Evolutionary conservation across 83 land plant genomes (phyloP), one percentile per base, ranked within the genome.

Genomic region (Larix sibirica): DNA sequence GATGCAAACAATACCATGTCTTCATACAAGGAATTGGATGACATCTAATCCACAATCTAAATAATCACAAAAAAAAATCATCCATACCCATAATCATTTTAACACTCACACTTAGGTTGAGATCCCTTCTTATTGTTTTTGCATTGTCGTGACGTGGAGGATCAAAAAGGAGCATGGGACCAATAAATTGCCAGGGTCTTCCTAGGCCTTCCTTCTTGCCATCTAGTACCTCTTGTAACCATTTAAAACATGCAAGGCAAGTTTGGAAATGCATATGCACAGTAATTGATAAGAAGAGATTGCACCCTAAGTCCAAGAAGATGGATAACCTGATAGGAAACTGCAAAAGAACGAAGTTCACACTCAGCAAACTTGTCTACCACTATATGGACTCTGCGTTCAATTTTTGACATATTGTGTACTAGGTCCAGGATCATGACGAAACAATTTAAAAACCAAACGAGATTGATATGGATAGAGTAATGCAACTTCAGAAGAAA

Each of bases 91-190:
- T 44, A 62, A 92, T 94, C 96, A 94, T 94, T 82, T 94, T 94
- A 1, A 94, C 96, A 80, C 84, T 94, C 5, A 94, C 96, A 60
- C 96, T 94, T 76, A 94, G 92, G 81, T 94, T 87, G 36, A 94
- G 85, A 54, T 91, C 96, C 54, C 92, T 89, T 66, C 90, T 89
- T n/a, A 94, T 94, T 16, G 96, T 94, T 81, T 94, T 93, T 21
- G 91, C 94, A 90, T 92, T 94, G 78, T 94, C 94, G 79, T 91
- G 94, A 56, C 96, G 88, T 62, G 96, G 96, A 26, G 94, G 96
- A 62, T 94, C 93, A 83, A 94, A 94, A 68, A 92, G 94, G 28
- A 94, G 94, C 83, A 94, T 73, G 26, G 90, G 85, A 23, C 93
- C 94, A 77, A 87, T 69, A 58, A 94, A 90, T 76, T 92, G 83